These are phyloP conservation scores for Huntiella decipiens DNA, from an alignment of 2,329 filamentous ascomycete genomes.

Conservation along the genomic window DNA sequence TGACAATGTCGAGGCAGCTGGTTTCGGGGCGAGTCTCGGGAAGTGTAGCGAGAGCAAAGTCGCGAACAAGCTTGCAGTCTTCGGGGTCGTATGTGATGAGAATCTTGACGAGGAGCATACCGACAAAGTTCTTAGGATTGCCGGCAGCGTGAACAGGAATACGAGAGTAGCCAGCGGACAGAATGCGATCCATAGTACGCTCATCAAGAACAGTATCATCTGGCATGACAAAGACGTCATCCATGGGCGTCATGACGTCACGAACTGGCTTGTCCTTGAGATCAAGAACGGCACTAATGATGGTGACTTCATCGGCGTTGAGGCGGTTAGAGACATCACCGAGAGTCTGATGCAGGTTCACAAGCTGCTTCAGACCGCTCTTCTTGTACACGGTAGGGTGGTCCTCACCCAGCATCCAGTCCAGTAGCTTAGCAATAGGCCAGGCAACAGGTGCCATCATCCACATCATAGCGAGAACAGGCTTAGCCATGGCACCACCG, in stretches of 20 bases:
- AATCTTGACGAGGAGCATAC: conserved; percentile 97
- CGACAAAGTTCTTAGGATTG: conserved; percentile 74
- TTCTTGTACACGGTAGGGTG: conserved; percentile 98
- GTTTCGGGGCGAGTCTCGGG: conserved; percentile 91
- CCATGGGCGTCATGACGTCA: conserved; percentile 96
- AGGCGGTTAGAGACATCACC: conserved; percentile 74
- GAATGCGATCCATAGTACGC: conserved; percentile 79
- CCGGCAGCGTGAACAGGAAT: conserved; percentile 86
- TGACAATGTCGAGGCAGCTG: conserved; percentile 94
- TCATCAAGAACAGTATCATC: conserved; percentile 86
- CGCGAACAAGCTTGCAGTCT: conserved; percentile 66
- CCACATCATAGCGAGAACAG: conserved; percentile 81
- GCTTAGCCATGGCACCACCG: conserved; percentile 79
- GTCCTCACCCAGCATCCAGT: conserved; percentile 81
- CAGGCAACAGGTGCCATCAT: conserved; percentile 75
- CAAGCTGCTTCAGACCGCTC: conserved; percentile 85
- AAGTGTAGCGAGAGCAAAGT: conserved; percentile 82
- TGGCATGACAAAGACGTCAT: conserved; percentile 93
- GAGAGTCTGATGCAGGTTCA: conserved; percentile 82
- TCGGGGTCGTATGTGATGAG: conserved; percentile 97
- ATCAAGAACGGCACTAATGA: conserved; percentile 91
- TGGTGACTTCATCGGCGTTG: conserved; percentile 95
- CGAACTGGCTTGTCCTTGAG: conserved; percentile 91
- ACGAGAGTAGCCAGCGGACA: conserved; percentile 84
- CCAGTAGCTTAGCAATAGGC: conserved; percentile 88